A percentile compares a stretch with the other conserved stretches of the same genome.
Evolutionary conservation across 108 stramenopile genomes (phyloP).

Genomic region (Cyclotella sp.): DNA sequence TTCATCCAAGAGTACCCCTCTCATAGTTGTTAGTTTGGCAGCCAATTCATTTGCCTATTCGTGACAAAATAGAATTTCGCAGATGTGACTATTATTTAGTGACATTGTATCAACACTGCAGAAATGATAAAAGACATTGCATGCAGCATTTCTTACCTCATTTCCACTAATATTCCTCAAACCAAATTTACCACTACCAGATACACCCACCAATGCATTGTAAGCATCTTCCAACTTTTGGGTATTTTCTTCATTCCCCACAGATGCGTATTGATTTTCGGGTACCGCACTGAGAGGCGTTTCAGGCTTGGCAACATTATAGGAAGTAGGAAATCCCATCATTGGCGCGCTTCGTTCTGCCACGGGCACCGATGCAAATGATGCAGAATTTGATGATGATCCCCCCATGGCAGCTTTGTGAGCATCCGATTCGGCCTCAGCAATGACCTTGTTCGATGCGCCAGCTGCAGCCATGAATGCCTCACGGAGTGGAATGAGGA

Average conservation of each 20-base stretch:
- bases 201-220: conserved; percentile 56
- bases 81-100: neutral
- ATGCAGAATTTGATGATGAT: conserved; percentile 15
- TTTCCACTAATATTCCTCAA: conserved; percentile 58
- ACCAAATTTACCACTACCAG: conserved; percentile 75
- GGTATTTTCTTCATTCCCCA: conserved; percentile 52
- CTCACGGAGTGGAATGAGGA: conserved; percentile 69
- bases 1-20: conserved; percentile 76
- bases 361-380: conserved; percentile 15
- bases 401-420: conserved; percentile 38
- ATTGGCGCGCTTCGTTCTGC: conserved; percentile 20
- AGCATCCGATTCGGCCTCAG: conserved; percentile 39
- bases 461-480: conserved; percentile 74
- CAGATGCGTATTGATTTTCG: conserved; percentile 12
- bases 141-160: conserved; percentile 11
- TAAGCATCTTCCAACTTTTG: conserved; percentile 60
- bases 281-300: neutral
- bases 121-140: neutral
- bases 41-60: conserved; percentile 60
- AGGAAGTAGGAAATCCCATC: conserved; percentile 56
- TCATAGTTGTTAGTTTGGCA: conserved; percentile 63
- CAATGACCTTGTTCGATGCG: conserved; percentile 61
- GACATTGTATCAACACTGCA: neutral
- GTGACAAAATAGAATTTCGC: neutral
- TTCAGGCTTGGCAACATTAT: conserved; percentile 43